Base-by-base conservation (phyloP, 768 basidiomycete species). In the Calocybe cyanea region DNA sequence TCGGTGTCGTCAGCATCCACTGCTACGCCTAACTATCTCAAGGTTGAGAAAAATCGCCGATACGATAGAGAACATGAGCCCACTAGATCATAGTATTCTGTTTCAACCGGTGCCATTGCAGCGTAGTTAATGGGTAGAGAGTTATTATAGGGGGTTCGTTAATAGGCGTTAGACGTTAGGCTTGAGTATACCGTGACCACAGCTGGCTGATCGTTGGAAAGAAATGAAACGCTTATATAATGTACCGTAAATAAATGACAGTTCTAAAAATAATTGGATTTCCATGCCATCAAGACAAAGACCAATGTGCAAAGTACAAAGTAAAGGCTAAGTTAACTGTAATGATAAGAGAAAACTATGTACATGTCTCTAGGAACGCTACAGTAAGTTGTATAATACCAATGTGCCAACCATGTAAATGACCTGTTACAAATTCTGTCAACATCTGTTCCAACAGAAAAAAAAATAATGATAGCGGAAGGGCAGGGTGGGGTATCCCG, bases 61-160 rank as follows among this genome's bases (percentile, higher is more conserved):
- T 19, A 10, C 38, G 14, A 21, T 13, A 33, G 23, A 20, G 25
- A 32, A 38, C 58, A 21, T 5, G 2, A 21, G 17, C 84, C 55
- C 55, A 88, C 88, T 63, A 92, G 57, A 63, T 92, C 88, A 66
- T 93, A 94, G 63, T 89, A 93, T 60, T 86, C 86, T 10, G 87
- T 90, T 60, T 92, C 90, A 15, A 91, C 80, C n/a, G 89, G 89
- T n/a, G 85, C 73, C 88, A 91, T 91, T 30, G 35, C 10, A 39
- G 7, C 18, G 25, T 38, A 48, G 38, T 38, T 48, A 28, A 35
- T 36, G 38, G 19, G 36, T 32, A 47, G 33, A 45, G 28, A 45
- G 20, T n/a, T 43, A 52, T 49, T 49, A 52, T 45, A 52, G 41
- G 40, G 46, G 46, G 49, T 52, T 41, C 46, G 50, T 52, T 47